Conservation (phyloP, 352 stramenopile species). For the Phytophthora megakarya region DNA sequence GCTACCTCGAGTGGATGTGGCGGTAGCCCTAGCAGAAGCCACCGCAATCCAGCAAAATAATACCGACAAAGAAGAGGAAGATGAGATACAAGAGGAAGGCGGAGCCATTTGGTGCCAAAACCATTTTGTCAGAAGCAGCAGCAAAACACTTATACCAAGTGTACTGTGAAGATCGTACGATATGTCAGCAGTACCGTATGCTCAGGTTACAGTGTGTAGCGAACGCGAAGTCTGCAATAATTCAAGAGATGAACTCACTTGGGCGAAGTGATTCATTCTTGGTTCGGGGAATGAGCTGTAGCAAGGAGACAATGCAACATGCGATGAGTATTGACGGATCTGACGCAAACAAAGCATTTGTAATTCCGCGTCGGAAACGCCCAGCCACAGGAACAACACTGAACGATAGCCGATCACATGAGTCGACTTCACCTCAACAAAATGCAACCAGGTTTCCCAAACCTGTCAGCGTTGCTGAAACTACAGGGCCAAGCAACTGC, state of each 20-base stretch:
- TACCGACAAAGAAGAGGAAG: not conserved
- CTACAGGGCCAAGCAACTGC: not conserved
- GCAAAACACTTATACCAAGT: conserved; percentile 28
- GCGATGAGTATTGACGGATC: conserved; percentile 1
- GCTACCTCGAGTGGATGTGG: conserved; percentile 3
- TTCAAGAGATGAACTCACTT: not conserved
- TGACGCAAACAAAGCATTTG: conserved; percentile 15
- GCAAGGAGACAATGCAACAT: not conserved
- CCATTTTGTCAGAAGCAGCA: conserved; percentile 47
- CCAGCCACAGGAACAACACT: not conserved
- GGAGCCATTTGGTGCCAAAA: conserved; percentile 35
- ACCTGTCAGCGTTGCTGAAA: not conserved
- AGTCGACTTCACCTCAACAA: not conserved
- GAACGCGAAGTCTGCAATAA: conserved; percentile 18
- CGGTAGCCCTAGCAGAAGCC: conserved; percentile 15
- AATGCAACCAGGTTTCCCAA: not conserved
- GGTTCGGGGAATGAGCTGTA: not conserved
- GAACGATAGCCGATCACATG: not conserved
- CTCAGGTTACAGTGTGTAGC: conserved; percentile 45
- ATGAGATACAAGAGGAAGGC: not conserved
- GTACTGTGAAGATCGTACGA: conserved; percentile 47
- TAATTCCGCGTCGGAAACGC: conserved; percentile 43
- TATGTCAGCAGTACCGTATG: conserved; percentile 57
- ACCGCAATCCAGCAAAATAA: not conserved
- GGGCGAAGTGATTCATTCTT: not conserved